These are phyloP conservation scores for Yamadazyma aaseri DNA, from an alignment of 1,139 yeast species.

Conservation along the genomic window DNA sequence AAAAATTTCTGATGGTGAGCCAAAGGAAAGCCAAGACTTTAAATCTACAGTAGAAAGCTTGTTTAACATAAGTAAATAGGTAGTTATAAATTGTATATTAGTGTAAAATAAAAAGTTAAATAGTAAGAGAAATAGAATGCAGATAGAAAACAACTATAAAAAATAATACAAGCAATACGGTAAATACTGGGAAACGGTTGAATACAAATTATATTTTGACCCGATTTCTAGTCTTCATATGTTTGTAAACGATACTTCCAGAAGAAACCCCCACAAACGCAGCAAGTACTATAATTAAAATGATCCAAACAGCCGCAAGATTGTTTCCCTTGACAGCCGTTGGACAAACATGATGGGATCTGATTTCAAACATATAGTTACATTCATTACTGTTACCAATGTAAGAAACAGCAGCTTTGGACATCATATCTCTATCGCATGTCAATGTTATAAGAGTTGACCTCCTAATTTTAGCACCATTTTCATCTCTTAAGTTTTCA, in stretches of 20 bases:
- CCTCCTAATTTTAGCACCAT: slow-evolving; percentile 49
- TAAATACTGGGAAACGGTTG: too few relatives aligned
- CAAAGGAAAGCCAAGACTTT: slow-evolving; percentile 7
- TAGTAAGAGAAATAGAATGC: too few relatives aligned
- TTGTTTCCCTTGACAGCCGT: slow-evolving; percentile 63
- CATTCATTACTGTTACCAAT: slow-evolving; percentile 76
- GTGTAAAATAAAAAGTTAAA: too few relatives aligned
- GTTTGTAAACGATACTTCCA: slow-evolving; percentile 52
- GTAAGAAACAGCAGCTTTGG: slow-evolving; percentile 66
- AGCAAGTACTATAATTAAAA: slow-evolving; percentile 50
- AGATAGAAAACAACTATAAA: too few relatives aligned
- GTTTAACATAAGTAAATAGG: slow-evolving; percentile 8
- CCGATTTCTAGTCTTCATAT: slow-evolving; percentile 6
- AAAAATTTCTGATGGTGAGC: not conserved
- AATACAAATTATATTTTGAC: too few relatives aligned
- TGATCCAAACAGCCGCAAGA: slow-evolving; percentile 60
- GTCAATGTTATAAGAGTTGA: slow-evolving; percentile 72
- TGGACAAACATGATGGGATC: slow-evolving; percentile 88
- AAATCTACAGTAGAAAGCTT: slow-evolving; percentile 15
- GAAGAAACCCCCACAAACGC: slow-evolving; percentile 55
- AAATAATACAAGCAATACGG: too few relatives aligned
- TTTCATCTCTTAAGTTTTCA: slow-evolving; percentile 24
- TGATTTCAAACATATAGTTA: slow-evolving; percentile 78
- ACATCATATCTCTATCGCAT: slow-evolving; percentile 73
- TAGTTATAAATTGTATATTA: too few relatives aligned